Conservation (phyloP, 129 eudicot species). For the Calendula officinalis region DNA sequence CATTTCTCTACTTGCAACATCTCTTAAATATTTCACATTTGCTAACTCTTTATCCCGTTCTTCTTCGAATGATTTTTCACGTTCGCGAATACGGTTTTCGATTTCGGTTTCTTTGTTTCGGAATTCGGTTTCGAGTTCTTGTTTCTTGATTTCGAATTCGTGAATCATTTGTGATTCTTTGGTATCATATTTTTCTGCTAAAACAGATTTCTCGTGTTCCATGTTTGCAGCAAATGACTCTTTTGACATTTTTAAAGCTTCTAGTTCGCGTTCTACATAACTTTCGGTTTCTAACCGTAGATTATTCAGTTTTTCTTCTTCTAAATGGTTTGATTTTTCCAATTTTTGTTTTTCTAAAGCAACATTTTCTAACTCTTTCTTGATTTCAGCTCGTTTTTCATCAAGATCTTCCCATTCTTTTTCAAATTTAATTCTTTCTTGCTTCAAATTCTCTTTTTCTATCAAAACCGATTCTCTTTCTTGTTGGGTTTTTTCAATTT, state of each 20-base stretch:
- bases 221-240: constrained; percentile 74
- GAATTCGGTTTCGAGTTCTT: constrained; percentile 66
- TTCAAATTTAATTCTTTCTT: constrained; percentile 78
- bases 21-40: constrained; percentile 55
- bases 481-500: constrained; percentile 60
- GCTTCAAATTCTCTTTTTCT: constrained; percentile 76
- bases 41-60: constrained; percentile 61
- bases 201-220: constrained; percentile 64
- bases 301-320: constrained; percentile 67
- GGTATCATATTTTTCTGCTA: constrained; percentile 53
- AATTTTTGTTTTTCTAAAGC: constrained; percentile 48
- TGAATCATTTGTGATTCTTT: constrained; percentile 60
- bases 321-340: constrained; percentile 57
- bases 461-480: constrained; percentile 63
- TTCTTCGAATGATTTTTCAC: constrained; percentile 60
- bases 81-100: constrained; percentile 49
- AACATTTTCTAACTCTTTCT: constrained; percentile 50
- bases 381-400: constrained; percentile 61
- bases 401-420: constrained; percentile 98
- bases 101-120: constrained; percentile 52
- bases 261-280: constrained; percentile 67
- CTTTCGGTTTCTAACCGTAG: constrained; percentile 55
- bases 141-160: constrained; percentile 70
- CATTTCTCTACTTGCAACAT: constrained; percentile 71
- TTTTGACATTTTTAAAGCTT: constrained; percentile 63